phyloP scores from a whole-genome alignment of 192 early-diverging fungal genomes.

The Gamsiella multidivaricata region DNA sequence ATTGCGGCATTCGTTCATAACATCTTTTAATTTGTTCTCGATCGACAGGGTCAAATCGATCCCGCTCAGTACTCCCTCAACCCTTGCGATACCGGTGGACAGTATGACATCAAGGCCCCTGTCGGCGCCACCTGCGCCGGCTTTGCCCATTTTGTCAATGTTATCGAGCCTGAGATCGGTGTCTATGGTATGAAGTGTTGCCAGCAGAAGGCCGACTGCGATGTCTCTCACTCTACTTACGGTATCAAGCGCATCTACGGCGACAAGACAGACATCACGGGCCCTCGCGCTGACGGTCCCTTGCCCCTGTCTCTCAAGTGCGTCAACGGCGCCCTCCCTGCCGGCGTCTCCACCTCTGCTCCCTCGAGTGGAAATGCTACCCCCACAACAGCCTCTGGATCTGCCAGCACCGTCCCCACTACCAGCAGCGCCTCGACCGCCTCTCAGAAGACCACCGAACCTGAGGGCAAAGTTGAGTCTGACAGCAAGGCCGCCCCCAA shows the following conservation, averaged over 20 bases:
- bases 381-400: background rate
- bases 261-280: slow-evolving; percentile 32
- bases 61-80: slow-evolving; percentile 34
- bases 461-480: background rate
- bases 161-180: slow-evolving; percentile 55
- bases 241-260: slow-evolving; percentile 40
- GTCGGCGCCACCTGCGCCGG: slow-evolving; percentile 56
- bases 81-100: slow-evolving; percentile 48
- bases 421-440: background rate
- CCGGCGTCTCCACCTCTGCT: slow-evolving; percentile 3
- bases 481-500: slow-evolving; percentile 19
- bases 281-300: slow-evolving; percentile 38
- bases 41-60: slow-evolving; percentile 40
- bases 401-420: background rate
- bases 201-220: slow-evolving; percentile 28
- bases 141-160: slow-evolving; percentile 56
- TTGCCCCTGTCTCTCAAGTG: slow-evolving; percentile 45
- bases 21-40: background rate
- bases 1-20: background rate
- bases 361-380: background rate
- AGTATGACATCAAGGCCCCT: slow-evolving; percentile 50
- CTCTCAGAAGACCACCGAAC: background rate
- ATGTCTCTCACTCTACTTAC: slow-evolving; percentile 27
- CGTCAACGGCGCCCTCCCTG: slow-evolving; percentile 39
- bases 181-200: slow-evolving; percentile 64